Conservation (phyloP, 75 land plant species). For the Selaginella tamariscina region DNA sequence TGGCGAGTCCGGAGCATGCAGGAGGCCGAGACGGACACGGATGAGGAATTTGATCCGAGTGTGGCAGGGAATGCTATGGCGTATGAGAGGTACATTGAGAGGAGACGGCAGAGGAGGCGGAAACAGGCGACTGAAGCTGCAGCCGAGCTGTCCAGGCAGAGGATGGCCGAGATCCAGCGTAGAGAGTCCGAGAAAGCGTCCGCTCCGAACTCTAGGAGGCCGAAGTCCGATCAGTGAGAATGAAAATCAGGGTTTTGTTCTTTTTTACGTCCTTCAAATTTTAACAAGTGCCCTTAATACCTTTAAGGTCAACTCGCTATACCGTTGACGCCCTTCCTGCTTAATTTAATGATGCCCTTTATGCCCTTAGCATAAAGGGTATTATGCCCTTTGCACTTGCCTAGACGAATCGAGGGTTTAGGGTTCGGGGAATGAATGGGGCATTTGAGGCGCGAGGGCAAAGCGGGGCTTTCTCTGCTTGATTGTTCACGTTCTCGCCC, state of each 20-base stretch:
- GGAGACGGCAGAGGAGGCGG: slow-evolving; percentile 22
- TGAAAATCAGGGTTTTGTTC: not conserved
- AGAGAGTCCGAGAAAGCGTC: not conserved
- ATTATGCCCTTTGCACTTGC: too few relatives aligned
- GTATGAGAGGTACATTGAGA: slow-evolving; percentile 22
- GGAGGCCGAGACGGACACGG: not conserved
- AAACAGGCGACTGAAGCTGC: slow-evolving; percentile 28
- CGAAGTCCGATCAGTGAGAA: not conserved
- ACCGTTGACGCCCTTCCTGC: not conserved
- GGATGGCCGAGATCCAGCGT: slow-evolving; percentile 14
- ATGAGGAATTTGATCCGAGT: slow-evolving; percentile 17
- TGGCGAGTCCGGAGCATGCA: not conserved
- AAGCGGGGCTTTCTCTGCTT: not conserved
- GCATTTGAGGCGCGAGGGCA: not conserved
- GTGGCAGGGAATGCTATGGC: slow-evolving; percentile 24
- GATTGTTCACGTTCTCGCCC: slow-evolving; percentile 4
- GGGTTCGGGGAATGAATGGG: not conserved
- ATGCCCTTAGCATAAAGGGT: too few relatives aligned
- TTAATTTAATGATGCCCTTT: not conserved
- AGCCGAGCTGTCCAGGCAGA: slow-evolving; percentile 24
- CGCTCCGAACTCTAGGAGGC: not conserved
- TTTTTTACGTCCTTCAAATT: too few relatives aligned
- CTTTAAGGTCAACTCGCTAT: not conserved
- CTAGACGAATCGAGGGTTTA: too few relatives aligned
- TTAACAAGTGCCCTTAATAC: not conserved